Evolutionary conservation across 208 protist genomes (phyloP).

Genomic region (Acanthamoeba royreba): DNA sequence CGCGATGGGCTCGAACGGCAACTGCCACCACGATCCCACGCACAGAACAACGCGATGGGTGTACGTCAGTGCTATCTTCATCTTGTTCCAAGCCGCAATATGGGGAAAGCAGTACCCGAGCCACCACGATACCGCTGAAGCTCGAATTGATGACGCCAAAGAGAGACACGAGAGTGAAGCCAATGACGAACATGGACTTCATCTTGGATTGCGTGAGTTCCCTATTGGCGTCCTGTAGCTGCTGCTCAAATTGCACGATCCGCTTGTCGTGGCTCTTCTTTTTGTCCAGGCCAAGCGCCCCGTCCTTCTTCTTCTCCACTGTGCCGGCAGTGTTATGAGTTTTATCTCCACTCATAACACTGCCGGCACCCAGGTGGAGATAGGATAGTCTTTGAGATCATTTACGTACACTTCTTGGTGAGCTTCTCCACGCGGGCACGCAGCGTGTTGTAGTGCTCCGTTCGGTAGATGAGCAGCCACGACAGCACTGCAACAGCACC

Average conservation of each 20-base stretch:
- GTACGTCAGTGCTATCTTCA: too few species aligned
- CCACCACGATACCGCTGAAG: background rate
- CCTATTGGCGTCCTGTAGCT: background rate
- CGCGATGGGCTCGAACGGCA: background rate
- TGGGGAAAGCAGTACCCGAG: background rate
- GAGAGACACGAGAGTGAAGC: background rate
- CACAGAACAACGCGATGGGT: too few species aligned
- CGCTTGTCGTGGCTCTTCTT: background rate
- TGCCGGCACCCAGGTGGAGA: background rate
- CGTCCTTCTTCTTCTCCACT: slow-evolving; percentile 21
- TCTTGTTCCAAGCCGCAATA: background rate
- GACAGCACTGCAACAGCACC: background rate
- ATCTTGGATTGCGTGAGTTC: background rate
- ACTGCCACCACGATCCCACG: too few species aligned
- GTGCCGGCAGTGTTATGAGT: too few species aligned
- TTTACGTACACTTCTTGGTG: background rate
- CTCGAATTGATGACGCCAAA: slow-evolving; percentile 13
- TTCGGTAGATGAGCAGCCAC: slow-evolving; percentile 28
- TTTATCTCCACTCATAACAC: too few species aligned
- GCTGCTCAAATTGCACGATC: background rate
- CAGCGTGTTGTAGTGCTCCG: background rate
- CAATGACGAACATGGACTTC: slow-evolving; percentile 28
- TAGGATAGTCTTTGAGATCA: background rate
- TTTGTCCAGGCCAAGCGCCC: background rate
- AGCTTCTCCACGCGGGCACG: background rate